Conservation (phyloP, 306 rosid species). For the Pterocarpus santalinus region DNA sequence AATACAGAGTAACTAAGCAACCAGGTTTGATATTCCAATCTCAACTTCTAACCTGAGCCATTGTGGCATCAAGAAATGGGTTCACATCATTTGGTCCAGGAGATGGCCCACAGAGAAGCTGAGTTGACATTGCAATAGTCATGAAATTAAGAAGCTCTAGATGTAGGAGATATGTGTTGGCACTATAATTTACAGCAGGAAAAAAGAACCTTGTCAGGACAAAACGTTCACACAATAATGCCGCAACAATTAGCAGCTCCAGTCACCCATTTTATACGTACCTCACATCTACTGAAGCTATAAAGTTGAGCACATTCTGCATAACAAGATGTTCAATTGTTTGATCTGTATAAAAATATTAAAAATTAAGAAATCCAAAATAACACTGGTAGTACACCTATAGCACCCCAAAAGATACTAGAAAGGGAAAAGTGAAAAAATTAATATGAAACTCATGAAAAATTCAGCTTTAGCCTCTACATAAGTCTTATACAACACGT, state of each 20-base stretch:
- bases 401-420: neutral
- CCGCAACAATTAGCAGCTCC: constrained; percentile 48
- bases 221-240: constrained; percentile 31
- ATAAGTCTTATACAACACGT: constrained; percentile 24
- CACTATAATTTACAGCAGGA: constrained; percentile 46
- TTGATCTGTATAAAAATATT: constrained; percentile 70
- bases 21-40: constrained; percentile 37
- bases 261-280: constrained; percentile 71
- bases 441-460: constrained; percentile 25
- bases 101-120: constrained; percentile 97
- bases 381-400: constrained; percentile 12
- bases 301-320: constrained; percentile 79
- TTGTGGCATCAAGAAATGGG: constrained; percentile 93
- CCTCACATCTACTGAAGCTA: constrained; percentile 89
- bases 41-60: constrained; percentile 81
- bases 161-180: constrained; percentile 77
- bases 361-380: constrained; percentile 25
- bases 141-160: constrained; percentile 94
- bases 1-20: constrained; percentile 39
- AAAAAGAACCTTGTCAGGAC: constrained; percentile 53
- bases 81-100: constrained; percentile 84
- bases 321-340: constrained; percentile 71
- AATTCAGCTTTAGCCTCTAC: constrained; percentile 28
- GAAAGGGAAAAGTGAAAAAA: constrained; percentile 22
- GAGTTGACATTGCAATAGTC: constrained; percentile 94